A percentile compares a stretch with the other conserved stretches of the same genome.
Conservation (phyloP, 1,284 basidiomycete species). For the Ceratobasidium sp. region DNA sequence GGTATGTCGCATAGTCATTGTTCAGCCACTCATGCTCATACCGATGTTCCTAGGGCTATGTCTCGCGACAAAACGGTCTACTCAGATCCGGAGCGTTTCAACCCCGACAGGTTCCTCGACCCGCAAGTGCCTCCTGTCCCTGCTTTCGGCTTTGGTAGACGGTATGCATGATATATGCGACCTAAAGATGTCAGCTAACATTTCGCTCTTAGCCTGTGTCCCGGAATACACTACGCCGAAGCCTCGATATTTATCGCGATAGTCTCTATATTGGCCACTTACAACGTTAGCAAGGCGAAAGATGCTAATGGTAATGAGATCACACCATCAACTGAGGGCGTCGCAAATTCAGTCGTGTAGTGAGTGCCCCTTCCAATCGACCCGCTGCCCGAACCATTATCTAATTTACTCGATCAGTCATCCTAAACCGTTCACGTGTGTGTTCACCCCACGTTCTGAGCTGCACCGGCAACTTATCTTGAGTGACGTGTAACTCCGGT, state of each 20-base stretch:
- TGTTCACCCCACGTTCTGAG: constrained; percentile 40
- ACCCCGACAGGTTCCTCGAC: constrained; percentile 41
- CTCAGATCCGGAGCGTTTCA: constrained; percentile 22
- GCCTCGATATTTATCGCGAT: constrained; percentile 44
- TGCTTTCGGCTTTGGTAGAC: constrained; percentile 36
- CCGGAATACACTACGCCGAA: constrained; percentile 45
- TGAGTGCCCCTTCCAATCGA: constrained; percentile 11
- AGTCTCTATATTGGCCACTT: constrained; percentile 50
- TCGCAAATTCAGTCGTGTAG: constrained; percentile 41
- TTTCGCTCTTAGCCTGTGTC: constrained; percentile 43
- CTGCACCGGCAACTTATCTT: constrained; percentile 31
- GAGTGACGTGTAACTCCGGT: not conserved
- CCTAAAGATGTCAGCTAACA: not conserved
- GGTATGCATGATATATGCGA: not conserved
- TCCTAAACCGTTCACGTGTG: constrained; percentile 39
- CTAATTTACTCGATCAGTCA: constrained; percentile 1
- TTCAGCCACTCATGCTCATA: constrained; percentile 45
- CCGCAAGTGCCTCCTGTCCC: constrained; percentile 38
- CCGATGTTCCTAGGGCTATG: constrained; percentile 23
- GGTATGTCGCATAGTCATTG: constrained; percentile 25
- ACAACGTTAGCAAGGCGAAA: constrained; percentile 50
- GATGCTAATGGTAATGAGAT: constrained; percentile 50
- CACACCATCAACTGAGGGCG: constrained; percentile 39
- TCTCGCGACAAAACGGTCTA: constrained; percentile 37
- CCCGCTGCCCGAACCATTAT: not conserved